These are phyloP conservation scores for Eurotiales sp. DNA, from an alignment of 2,329 filamentous ascomycete species.

Conservation along the genomic window DNA sequence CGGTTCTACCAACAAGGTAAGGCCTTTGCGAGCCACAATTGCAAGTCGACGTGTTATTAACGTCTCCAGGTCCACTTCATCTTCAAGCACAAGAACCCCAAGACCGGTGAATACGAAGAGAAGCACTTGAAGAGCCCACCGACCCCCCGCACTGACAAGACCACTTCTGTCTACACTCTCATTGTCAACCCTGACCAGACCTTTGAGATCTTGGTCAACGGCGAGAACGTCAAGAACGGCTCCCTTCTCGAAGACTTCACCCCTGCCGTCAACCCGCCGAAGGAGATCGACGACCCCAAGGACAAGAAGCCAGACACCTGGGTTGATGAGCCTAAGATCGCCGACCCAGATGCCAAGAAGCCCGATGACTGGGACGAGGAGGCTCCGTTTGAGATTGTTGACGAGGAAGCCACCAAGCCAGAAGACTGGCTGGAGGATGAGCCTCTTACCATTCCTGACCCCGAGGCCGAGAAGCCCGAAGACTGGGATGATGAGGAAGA, in stretches of 20 bases:
- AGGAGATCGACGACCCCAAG: slow-evolving; percentile 92
- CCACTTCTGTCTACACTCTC: slow-evolving; percentile 90
- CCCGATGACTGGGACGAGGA: slow-evolving; percentile 99
- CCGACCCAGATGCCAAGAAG: slow-evolving; percentile 91
- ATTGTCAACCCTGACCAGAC: slow-evolving; percentile 96
- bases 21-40: slow-evolving; percentile 11
- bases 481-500: slow-evolving; percentile 99
- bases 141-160: slow-evolving; percentile 83
- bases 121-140: slow-evolving; percentile 90
- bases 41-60: slow-evolving; percentile 2
- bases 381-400: slow-evolving; percentile 91
- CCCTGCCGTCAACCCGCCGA: slow-evolving; percentile 86
- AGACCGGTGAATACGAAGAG: slow-evolving; percentile 99
- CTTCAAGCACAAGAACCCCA: slow-evolving; percentile 99
- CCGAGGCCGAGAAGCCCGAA: slow-evolving; percentile 94
- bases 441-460: slow-evolving; percentile 77
- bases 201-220: slow-evolving; percentile 87
- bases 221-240: slow-evolving; percentile 81
- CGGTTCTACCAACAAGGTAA: slow-evolving; percentile 95
- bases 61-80: slow-evolving; percentile 71
- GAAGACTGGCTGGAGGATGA: slow-evolving; percentile 96
- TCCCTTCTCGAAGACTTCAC: slow-evolving; percentile 90
- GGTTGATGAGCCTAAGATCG: slow-evolving; percentile 89
- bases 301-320: slow-evolving; percentile 93
- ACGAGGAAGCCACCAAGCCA: slow-evolving; percentile 85